phyloP scores from a whole-genome alignment of 306 rosid species.

The Boehmeria nivea region DNA sequence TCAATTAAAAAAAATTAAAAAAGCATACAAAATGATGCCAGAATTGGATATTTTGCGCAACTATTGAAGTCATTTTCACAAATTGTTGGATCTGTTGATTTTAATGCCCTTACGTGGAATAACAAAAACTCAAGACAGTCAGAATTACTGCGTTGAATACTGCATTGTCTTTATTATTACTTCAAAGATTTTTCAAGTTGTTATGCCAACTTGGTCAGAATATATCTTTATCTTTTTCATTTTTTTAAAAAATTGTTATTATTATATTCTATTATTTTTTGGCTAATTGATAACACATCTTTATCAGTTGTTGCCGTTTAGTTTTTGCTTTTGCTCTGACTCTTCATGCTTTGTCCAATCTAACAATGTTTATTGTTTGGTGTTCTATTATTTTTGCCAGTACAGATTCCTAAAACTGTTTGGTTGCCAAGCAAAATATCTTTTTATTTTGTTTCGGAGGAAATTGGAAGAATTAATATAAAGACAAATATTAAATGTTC shows the following conservation, averaged over 20 bases:
- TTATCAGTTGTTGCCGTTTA: too few relatives aligned
- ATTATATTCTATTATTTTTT: background rate
- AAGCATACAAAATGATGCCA: too few relatives aligned
- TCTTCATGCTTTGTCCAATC: background rate
- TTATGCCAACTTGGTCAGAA: background rate
- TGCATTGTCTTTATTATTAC: constrained; percentile 36
- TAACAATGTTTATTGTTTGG: background rate
- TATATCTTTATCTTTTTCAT: background rate
- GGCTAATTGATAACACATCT: background rate
- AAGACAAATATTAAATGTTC: too few relatives aligned
- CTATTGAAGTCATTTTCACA: too few relatives aligned
- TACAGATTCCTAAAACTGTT: background rate
- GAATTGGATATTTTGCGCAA: too few relatives aligned
- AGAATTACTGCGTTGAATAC: constrained; percentile 23
- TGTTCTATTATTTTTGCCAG: background rate
- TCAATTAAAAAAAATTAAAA: too few relatives aligned
- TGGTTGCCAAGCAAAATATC: too few relatives aligned
- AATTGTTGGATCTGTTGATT: too few relatives aligned
- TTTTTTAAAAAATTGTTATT: too few relatives aligned
- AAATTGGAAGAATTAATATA: too few relatives aligned
- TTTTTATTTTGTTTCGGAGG: too few relatives aligned
- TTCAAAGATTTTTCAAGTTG: background rate
- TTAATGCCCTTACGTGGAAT: too few relatives aligned
- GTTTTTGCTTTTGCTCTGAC: constrained; percentile 16
- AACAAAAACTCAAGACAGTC: background rate